These are phyloP conservation scores for Melampsora larici-populina DNA, from an alignment of 1,284 basidiomycete species.

Conservation along the genomic window DNA sequence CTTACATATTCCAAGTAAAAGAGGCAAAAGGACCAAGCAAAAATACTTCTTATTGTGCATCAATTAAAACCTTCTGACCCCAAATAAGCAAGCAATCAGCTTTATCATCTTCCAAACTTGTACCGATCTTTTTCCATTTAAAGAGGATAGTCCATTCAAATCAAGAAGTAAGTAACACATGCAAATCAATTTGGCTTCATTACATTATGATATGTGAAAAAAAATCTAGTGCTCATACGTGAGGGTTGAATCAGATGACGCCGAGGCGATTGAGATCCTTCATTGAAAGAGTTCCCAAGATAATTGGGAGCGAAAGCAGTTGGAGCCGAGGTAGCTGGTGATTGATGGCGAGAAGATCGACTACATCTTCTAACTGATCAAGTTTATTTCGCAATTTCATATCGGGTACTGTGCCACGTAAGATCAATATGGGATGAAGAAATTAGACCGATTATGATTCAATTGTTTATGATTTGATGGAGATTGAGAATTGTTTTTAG, in stretches of 20 bases:
- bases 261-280: background rate
- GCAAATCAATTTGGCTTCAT: conserved; percentile 70
- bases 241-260: background rate
- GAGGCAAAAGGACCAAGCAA: no score
- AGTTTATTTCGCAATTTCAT: background rate
- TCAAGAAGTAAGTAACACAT: conserved; percentile 71
- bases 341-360: conserved; percentile 8
- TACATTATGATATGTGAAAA: conserved; percentile 80
- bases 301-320: conserved; percentile 1
- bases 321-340: conserved; percentile 1
- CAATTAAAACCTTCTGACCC: conserved; percentile 3
- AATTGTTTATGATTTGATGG: no score
- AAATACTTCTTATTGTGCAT: no score
- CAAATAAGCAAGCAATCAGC: conserved; percentile 44
- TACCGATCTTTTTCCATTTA: conserved; percentile 44
- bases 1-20: no score
- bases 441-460: background rate
- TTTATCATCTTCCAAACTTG: conserved; percentile 46
- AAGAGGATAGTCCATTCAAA: conserved; percentile 78
- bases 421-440: background rate
- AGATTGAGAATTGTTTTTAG: no score
- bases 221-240: conserved; percentile 61
- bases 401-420: background rate
- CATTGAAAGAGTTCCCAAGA: background rate
- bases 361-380: conserved; percentile 19